Conservation (phyloP, 495 filamentous ascomycete genomes). For the Bryoglossum gracile region DNA sequence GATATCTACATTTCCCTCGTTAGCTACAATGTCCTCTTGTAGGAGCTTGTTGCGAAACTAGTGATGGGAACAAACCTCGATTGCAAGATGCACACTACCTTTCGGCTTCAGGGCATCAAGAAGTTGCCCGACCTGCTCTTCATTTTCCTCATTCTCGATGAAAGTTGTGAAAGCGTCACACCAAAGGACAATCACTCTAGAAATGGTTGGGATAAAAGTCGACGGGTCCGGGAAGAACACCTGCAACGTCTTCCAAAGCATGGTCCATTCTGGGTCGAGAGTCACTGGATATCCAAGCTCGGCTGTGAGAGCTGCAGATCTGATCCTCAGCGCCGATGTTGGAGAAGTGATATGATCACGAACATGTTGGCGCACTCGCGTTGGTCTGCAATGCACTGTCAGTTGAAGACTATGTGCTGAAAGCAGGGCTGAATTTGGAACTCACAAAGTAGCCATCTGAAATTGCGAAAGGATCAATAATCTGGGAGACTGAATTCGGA, state of each 20-base stretch:
- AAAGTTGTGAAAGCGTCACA: slow-evolving; percentile 19
- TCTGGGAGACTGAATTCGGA: too few relatives aligned
- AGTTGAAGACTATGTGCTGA: background rate
- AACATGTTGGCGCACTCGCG: slow-evolving; percentile 14
- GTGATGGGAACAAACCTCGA: slow-evolving; percentile 16
- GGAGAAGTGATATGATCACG: slow-evolving; percentile 16
- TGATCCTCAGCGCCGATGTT: slow-evolving; percentile 1
- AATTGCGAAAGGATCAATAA: too few relatives aligned
- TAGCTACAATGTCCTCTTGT: background rate
- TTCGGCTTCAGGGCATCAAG: slow-evolving; percentile 11
- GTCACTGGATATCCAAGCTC: slow-evolving; percentile 14
- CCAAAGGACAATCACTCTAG: slow-evolving; percentile 10
- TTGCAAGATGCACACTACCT: slow-evolving; percentile 7
- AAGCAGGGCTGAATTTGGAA: background rate
- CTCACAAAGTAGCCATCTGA: background rate
- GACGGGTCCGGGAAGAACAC: slow-evolving; percentile 12
- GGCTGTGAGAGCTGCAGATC: background rate
- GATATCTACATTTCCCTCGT: slow-evolving; percentile 10
- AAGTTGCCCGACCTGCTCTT: slow-evolving; percentile 17
- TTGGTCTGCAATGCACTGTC: slow-evolving; percentile 9
- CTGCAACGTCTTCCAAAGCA: slow-evolving; percentile 20
- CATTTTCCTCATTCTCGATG: slow-evolving; percentile 17
- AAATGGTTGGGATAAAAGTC: slow-evolving; percentile 14
- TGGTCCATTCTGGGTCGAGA: slow-evolving; percentile 22
- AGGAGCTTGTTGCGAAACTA: too few relatives aligned